Evolutionary conservation across 768 basidiomycete species (phyloP).

Genomic region (Cystoderma amianthinum): DNA sequence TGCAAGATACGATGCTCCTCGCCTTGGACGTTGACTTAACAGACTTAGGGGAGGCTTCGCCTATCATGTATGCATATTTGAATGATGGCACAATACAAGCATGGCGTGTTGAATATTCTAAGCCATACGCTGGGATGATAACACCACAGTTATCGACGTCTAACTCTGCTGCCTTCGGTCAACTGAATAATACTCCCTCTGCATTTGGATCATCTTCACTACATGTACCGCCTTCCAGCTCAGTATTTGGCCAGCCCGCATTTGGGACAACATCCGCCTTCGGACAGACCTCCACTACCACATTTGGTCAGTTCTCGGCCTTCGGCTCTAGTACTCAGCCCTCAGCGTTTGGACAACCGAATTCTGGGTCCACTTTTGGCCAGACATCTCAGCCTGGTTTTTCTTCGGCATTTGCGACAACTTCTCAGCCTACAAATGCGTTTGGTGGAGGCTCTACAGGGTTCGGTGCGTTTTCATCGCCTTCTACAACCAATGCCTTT

Average conservation of each 20-base stretch:
- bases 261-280: slow-evolving; percentile 17
- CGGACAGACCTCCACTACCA: slow-evolving; percentile 19
- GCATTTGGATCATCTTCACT: neutral
- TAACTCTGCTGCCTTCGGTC: neutral
- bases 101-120: slow-evolving; percentile 62
- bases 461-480: slow-evolving; percentile 12
- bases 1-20: slow-evolving; percentile 64
- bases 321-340: slow-evolving; percentile 6
- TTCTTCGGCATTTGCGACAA: slow-evolving; percentile 19
- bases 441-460: slow-evolving; percentile 13
- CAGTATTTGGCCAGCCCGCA: slow-evolving; percentile 7
- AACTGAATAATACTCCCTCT: neutral
- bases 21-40: slow-evolving; percentile 65
- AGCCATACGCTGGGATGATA: slow-evolving; percentile 53
- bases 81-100: slow-evolving; percentile 74
- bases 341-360: slow-evolving; percentile 15
- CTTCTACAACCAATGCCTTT: slow-evolving; percentile 13
- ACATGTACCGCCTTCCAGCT: neutral
- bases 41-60: slow-evolving; percentile 31
- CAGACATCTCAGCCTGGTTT: slow-evolving; percentile 17
- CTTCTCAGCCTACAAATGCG: slow-evolving; percentile 13
- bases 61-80: slow-evolving; percentile 68
- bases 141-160: slow-evolving; percentile 8
- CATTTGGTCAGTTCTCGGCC: slow-evolving; percentile 11
- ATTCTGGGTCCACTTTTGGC: slow-evolving; percentile 8